phyloP scores from a whole-genome alignment of 2,329 filamentous ascomycete genomes.

The Rhexocercosporidium sp. region DNA sequence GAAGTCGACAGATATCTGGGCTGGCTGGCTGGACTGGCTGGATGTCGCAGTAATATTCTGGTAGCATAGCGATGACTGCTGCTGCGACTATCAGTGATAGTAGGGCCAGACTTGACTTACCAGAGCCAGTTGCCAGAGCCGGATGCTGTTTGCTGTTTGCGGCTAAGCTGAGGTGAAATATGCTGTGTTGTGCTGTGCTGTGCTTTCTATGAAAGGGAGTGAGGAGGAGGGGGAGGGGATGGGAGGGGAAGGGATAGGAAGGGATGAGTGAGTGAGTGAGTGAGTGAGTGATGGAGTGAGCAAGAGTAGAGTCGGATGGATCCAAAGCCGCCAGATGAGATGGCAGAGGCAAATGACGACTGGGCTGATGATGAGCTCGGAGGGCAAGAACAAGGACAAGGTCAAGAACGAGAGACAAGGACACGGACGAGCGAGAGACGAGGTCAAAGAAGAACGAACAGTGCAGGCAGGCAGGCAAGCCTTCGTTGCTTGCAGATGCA shows the following conservation, averaged over 20 bases:
- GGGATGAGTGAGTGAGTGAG: not conserved
- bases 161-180: not conserved
- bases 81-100: conserved; percentile 1
- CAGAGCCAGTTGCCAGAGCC: not conserved
- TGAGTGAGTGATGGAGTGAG: not conserved
- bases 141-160: not conserved
- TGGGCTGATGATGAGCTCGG: too few relatives aligned
- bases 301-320: not conserved
- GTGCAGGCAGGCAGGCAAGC: too few relatives aligned
- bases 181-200: not conserved
- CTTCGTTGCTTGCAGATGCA: too few relatives aligned
- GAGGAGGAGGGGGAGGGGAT: not conserved
- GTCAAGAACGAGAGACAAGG: too few relatives aligned
- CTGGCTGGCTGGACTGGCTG: not conserved
- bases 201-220: conserved; percentile 1
- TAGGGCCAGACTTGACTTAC: conserved; percentile 11
- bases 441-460: too few relatives aligned
- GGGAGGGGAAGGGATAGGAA: not conserved
- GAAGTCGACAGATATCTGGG: conserved; percentile 9
- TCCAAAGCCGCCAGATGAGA: not conserved
- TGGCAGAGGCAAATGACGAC: too few relatives aligned
- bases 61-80: not conserved
- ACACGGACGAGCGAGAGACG: too few relatives aligned
- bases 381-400: too few relatives aligned
- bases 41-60: not conserved